Percentiles rank a stretch among this genome's conserved stretches.
Conservation (phyloP, 495 filamentous ascomycete species). For the Aspergillus asperescens region DNA sequence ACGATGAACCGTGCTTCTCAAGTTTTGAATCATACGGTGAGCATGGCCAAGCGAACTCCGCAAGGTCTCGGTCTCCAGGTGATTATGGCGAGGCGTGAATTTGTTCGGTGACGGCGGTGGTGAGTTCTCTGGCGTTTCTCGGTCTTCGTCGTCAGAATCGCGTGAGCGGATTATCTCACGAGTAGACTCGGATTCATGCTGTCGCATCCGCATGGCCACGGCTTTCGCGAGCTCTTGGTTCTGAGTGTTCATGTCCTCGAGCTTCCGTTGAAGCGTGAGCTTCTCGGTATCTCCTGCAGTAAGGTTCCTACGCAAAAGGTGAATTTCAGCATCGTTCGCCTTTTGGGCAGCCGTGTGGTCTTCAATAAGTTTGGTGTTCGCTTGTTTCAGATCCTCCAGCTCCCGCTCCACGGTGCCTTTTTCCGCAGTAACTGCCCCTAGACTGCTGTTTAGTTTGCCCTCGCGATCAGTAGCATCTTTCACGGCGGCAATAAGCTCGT, state of each 20-base stretch:
- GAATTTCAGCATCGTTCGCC: slow-evolving; percentile 81
- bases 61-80: slow-evolving; percentile 87
- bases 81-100: slow-evolving; percentile 80
- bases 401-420: slow-evolving; percentile 74
- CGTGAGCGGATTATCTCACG: slow-evolving; percentile 55
- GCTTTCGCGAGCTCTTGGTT: slow-evolving; percentile 85
- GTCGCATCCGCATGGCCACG: slow-evolving; percentile 63
- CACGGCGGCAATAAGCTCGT: slow-evolving; percentile 65
- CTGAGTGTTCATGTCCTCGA: slow-evolving; percentile 79
- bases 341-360: slow-evolving; percentile 71
- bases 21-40: slow-evolving; percentile 89
- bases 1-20: slow-evolving; percentile 89
- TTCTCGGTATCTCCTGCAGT: slow-evolving; percentile 71
- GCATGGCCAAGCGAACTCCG: slow-evolving; percentile 92
- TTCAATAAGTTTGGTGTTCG: slow-evolving; percentile 70
- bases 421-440: slow-evolving; percentile 65
- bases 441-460: slow-evolving; percentile 64
- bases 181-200: slow-evolving; percentile 56
- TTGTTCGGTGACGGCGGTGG: slow-evolving; percentile 88
- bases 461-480: slow-evolving; percentile 74
- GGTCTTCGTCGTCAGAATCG: slow-evolving; percentile 59
- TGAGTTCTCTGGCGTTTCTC: slow-evolving; percentile 79
- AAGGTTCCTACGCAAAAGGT: slow-evolving; percentile 68
- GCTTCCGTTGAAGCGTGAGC: slow-evolving; percentile 64
- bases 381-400: slow-evolving; percentile 78